Base-by-base conservation (phyloP, 2,329 filamentous ascomycete genomes). In the Trichophyton benhamiae region DNA sequence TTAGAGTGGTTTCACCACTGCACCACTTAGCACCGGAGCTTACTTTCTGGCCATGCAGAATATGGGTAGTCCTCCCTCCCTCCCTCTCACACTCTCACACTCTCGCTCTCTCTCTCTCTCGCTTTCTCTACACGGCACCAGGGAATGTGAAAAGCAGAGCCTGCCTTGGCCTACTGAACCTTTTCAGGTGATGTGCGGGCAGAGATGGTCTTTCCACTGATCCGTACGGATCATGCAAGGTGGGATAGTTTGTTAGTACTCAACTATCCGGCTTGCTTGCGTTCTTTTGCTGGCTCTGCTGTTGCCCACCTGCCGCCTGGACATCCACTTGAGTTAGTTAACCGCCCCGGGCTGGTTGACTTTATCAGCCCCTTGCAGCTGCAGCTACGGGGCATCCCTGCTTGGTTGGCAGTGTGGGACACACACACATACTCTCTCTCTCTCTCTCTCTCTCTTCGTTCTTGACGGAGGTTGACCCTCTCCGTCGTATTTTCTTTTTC, bases 361-460 rank as follows among this genome's bases (percentile, higher is more conserved):
- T 55, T 55, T 36, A 55, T 55, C 8, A 55, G 49, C 49, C 49
- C 49, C 49, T 55, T 55, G 49, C 27, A 17, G n/a, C 25, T 55
- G 49, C 49, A 55, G 1, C 49, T 17, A 17, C 27, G 13, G 30
- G 49, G 49, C 7, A n/a, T 13, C 41, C 49, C 15, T 55, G 49
- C 22, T 27, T 33, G 25, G 49, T 55, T 55, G 27, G 49, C 27
- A 36, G 49, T 55, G 25, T 55, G 25, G 30, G 27, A 15, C 15
- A 13, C 30, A 8, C 36, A 3, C 38, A 15, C 9, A 15, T 7
- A 41, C 36, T 42, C n/a, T 42, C 17, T 44, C 13, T 36, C 11
- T 36, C 36, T 42, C n/a, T 42, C 36, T 42, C n/a, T 42, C 17
- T 44, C 13, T 36, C 11, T 36, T 9, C 33, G 3, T 36, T 7